Percentiles rank a stretch among this genome's conserved stretches.
Evolutionary conservation across 1,139 yeast species (phyloP).

Genomic region (Arxiozyma telluris): DNA sequence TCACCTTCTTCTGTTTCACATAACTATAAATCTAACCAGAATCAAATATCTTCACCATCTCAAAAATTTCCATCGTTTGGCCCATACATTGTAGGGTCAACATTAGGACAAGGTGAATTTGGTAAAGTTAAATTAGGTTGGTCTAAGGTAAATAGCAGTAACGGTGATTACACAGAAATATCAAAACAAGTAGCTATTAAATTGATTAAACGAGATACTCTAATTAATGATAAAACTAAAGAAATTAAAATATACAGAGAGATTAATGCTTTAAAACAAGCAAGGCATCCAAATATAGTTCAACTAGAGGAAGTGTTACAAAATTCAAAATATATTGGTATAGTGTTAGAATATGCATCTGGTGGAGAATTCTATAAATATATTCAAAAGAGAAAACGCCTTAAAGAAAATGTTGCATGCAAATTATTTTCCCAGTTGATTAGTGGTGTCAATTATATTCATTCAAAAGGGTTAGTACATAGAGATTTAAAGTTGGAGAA

Average conservation of each 20-base stretch:
- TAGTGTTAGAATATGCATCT: conserved; percentile 89
- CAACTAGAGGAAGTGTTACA: conserved; percentile 87
- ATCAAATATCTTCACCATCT: conserved; percentile 2
- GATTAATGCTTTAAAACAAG: conserved; percentile 75
- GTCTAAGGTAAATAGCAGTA: conserved; percentile 35
- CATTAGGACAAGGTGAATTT: conserved; percentile 95
- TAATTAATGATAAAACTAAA: conserved; percentile 71
- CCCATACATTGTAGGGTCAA: conserved; percentile 77
- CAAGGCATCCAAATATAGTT: conserved; percentile 91
- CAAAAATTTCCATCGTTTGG: conserved; percentile 58
- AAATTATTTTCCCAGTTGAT: conserved; percentile 86
- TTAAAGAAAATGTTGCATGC: conserved; percentile 81
- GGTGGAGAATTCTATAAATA: conserved; percentile 97
- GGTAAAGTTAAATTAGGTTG: conserved; percentile 96
- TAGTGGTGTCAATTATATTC: conserved; percentile 86
- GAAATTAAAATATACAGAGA: conserved; percentile 89
- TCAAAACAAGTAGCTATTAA: conserved; percentile 92
- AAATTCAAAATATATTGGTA: conserved; percentile 90
- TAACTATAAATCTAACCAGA: conserved; percentile 1
- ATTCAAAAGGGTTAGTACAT: conserved; percentile 58
- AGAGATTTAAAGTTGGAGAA: conserved; percentile 71
- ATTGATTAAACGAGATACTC: conserved; percentile 75
- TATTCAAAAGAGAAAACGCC: conserved; percentile 73
- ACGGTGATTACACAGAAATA: conserved; percentile 9
- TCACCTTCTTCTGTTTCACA: conserved; percentile 2